Evolutionary conservation across 2,329 filamentous ascomycete genomes (phyloP).

Genomic region (Colletotrichum plurivorum): DNA sequence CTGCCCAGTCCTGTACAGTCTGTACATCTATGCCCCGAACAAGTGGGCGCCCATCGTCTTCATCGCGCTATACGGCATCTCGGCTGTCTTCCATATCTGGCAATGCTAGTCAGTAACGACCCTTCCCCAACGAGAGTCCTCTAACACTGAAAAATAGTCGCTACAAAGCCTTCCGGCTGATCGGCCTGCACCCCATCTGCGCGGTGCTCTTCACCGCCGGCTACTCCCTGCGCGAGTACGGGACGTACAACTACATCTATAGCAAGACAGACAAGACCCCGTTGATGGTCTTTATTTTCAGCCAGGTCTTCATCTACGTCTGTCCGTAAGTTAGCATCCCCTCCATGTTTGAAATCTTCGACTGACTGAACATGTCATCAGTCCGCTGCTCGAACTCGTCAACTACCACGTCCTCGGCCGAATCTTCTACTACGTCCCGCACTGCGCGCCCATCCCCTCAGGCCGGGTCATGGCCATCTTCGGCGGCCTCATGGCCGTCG

Average conservation of each 20-base stretch:
- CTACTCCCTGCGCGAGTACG: constrained; percentile 67
- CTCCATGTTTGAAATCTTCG: not conserved
- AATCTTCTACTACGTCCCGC: constrained; percentile 73
- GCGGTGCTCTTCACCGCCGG: constrained; percentile 66
- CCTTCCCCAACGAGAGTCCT: not conserved
- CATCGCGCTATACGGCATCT: constrained; percentile 61
- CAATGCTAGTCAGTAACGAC: constrained; percentile 59
- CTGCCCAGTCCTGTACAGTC: constrained; percentile 2
- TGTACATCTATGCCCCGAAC: constrained; percentile 64
- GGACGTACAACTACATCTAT: constrained; percentile 63
- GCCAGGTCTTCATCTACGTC: constrained; percentile 53
- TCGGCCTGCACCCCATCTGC: constrained; percentile 64
- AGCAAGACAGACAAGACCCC: constrained; percentile 30
- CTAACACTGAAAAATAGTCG: constrained; percentile 50
- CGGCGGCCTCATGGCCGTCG: constrained; percentile 58
- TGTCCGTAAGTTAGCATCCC: constrained; percentile 51
- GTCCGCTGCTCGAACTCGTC: constrained; percentile 72
- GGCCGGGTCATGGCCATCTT: constrained; percentile 62
- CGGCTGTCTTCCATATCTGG: constrained; percentile 64
- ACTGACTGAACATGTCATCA: constrained; percentile 42
- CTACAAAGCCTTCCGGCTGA: constrained; percentile 66
- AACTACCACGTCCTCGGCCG: constrained; percentile 76
- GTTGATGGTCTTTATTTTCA: constrained; percentile 61
- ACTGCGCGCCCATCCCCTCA: constrained; percentile 68
- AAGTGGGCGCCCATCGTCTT: constrained; percentile 69